Evolutionary conservation across 2,329 filamentous ascomycete species (phyloP).

Genomic region (Fusarium guadeloupense): DNA sequence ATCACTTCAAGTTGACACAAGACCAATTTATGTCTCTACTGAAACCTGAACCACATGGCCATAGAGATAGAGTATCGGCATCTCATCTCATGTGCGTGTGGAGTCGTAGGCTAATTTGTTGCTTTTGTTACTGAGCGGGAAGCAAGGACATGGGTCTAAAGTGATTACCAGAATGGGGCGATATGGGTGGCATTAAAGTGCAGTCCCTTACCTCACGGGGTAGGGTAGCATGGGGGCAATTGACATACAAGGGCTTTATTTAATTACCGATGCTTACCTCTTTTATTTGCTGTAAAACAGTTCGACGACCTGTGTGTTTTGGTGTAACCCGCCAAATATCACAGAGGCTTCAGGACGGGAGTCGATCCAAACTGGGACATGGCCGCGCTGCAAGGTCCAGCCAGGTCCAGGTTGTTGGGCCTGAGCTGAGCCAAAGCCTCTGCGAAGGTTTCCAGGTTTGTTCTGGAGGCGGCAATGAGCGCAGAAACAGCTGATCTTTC

Average conservation of each 20-base stretch:
- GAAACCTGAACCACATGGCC: too few relatives aligned
- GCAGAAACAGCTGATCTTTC: constrained; percentile 9
- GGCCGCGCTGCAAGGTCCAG: constrained; percentile 8
- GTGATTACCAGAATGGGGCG: constrained; percentile 18
- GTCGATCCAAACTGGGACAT: constrained; percentile 15
- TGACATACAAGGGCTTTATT: not conserved
- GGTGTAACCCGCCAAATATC: constrained; percentile 14
- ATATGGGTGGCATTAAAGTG: constrained; percentile 18
- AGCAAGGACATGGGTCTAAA: constrained; percentile 41
- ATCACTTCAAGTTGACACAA: too few relatives aligned
- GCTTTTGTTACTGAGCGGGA: constrained; percentile 23
- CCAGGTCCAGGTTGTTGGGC: constrained; percentile 18
- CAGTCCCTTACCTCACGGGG: constrained; percentile 23
- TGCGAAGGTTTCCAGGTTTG: not conserved
- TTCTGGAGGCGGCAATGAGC: constrained; percentile 7
- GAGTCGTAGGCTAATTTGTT: too few relatives aligned
- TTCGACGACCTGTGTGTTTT: not conserved
- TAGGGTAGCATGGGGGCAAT: not conserved
- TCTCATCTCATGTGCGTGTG: not conserved
- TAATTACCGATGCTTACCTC: not conserved
- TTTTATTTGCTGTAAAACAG: constrained; percentile 8
- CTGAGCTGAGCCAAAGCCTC: too few relatives aligned
- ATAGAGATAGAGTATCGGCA: not conserved
- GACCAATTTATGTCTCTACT: too few relatives aligned
- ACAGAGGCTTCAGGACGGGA: constrained; percentile 10